phyloP scores from a whole-genome alignment of 106 monocot species.

The Dioscorea zingiberensis region DNA sequence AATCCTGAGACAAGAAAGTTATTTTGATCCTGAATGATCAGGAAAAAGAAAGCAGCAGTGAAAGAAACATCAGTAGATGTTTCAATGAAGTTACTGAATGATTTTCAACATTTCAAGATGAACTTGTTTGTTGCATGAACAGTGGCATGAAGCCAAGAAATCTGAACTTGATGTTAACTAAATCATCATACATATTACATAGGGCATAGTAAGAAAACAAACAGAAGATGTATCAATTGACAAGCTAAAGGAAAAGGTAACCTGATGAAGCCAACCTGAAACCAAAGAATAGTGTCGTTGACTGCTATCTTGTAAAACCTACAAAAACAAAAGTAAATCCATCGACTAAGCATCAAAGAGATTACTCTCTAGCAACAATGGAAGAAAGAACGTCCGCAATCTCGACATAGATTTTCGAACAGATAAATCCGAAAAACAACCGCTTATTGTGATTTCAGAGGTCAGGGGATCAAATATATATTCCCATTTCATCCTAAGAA shows the following conservation, averaged over 20 bases:
- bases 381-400: neutral
- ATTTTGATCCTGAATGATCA: too few species aligned
- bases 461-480: too few species aligned
- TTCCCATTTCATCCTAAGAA: neutral
- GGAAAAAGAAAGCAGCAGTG: too few species aligned
- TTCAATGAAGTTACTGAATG: too few species aligned
- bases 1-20: too few species aligned
- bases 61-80: too few species aligned
- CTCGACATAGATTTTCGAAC: neutral
- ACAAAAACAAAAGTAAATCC: neutral
- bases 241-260: constrained; percentile 11
- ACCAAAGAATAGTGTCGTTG: constrained; percentile 78
- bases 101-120: too few species aligned
- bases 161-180: too few species aligned
- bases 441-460: too few species aligned
- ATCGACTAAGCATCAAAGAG: neutral
- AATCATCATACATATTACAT: too few species aligned
- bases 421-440: neutral
- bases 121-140: too few species aligned
- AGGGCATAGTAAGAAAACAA: neutral
- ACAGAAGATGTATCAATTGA: neutral
- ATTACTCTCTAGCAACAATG: neutral
- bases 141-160: too few species aligned
- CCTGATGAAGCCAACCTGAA: constrained; percentile 84
- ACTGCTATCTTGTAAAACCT: constrained; percentile 87